Base-by-base conservation (phyloP, 371 early-diverging fungal genomes). In the Enterospora canceri region DNA sequence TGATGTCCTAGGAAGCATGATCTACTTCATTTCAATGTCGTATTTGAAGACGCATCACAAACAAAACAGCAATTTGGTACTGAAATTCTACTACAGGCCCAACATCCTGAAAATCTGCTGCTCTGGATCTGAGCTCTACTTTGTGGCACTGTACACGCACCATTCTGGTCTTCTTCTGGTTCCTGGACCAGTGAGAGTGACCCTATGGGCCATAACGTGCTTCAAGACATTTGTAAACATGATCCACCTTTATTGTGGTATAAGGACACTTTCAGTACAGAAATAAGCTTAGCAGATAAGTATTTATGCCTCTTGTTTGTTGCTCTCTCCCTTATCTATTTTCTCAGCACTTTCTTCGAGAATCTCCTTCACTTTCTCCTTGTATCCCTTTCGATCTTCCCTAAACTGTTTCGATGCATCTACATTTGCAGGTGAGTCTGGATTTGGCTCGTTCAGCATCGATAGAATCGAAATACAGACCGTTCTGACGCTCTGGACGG, bases 391-490 rank as follows among this genome's bases (percentile, higher is more conserved):
- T 32, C 19, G 58, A 32, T 69, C 34, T 30, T 67, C 65, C 53
- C 71, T 66, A 31, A 65, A 75, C 55, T 73, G 62, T 32, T 77
- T 74, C 32, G 89, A 87, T 35, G 96, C 96, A 82, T 97, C 96
- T 48, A 97, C 85, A 74, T 94, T 92, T 24, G 98, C 98, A 24
- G 91, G 91, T 80, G 90, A 89, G 79, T 93, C 92, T 79, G 89
- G 92, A 77, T 97, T 97, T 18, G 98, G 98, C 77, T 94, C 93
- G 59, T 74, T 74, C 15, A 92, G 80, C 88, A 96, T 90, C 75
- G 87, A 86, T 18, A 93, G 85, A 0, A 97, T 91, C n/a, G 88
- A 87, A 31, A 94, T 74, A 67, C 94, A 74, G 70, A 98, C 93
- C 80, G 92, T 95, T 72, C 94, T 92, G 0, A 96, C 91, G 76